Base-by-base conservation (phyloP, 2,329 filamentous ascomycete species). In the Alternaria rosae region DNA sequence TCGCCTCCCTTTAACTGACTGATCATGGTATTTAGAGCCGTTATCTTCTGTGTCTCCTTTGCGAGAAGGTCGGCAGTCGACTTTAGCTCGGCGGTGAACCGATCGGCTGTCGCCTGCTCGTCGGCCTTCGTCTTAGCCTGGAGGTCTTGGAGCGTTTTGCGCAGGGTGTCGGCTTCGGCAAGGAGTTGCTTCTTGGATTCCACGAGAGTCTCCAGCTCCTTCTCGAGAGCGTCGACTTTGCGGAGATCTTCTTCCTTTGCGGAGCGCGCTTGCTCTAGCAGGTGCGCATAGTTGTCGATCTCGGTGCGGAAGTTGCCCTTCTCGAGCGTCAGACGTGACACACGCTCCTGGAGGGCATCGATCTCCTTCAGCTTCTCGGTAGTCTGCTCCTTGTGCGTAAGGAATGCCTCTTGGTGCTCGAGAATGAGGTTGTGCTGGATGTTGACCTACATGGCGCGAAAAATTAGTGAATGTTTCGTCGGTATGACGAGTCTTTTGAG, bases 241-340 rank as follows among this genome's bases (percentile, higher is more conserved):
- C 65, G 57, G 2, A 57, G 41, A n/a, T 58, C 57, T 12, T 67
- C 62, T 4, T 45, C 58, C 5, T 68, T 62, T 17, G 26, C 55
- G 4, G 59, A 17, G 25, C 41, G 59, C 25, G 64, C 58, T 26
- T 65, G 41, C 28, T 68, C 61, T 17, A 75, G 45, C 17, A 71
- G 51, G 25, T 67, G 42, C 20, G 60, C 59, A 38, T 61, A 65
- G 11, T 62, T 70, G 35, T 72, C 68, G 1, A 77, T 50, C 62
- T 78, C 75, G 6, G 61, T 65, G 15, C 62, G 66, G 15, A 77
- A 66, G 26, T 73, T 66, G 41, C 72, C 73, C 26, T 74, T 74
- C 44, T 76, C 72, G 2, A 78, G 66, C 3, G 65, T 71, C 11
- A 77, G 64, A 17, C 74, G 70, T 15, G 75, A 74, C 4, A 69